Evolutionary conservation across 2,329 filamentous ascomycete species (phyloP).

Genomic region (Fusarium sublunatum): DNA sequence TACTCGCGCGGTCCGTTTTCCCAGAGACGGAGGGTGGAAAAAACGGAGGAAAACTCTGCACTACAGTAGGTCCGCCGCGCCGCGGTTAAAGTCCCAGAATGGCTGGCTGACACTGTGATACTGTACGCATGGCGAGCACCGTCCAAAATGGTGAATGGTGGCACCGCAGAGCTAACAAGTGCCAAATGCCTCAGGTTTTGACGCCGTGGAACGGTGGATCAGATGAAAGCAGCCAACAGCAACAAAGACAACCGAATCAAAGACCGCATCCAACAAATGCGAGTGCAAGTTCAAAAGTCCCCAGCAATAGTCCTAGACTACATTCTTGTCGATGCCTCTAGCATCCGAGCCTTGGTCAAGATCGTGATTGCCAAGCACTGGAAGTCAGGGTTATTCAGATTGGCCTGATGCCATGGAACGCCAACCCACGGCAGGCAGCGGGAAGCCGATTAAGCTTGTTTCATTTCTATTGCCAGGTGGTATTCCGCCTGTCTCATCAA

Average conservation of each 20-base stretch:
- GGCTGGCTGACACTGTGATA: slow-evolving; percentile 30
- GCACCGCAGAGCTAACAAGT: slow-evolving; percentile 23
- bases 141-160: slow-evolving; percentile 35
- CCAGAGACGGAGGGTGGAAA: slow-evolving; percentile 22
- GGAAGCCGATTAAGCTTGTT: slow-evolving; percentile 41
- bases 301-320: background rate
- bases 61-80: slow-evolving; percentile 25
- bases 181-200: slow-evolving; percentile 36
- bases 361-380: slow-evolving; percentile 33
- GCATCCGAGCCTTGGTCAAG: background rate
- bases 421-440: slow-evolving; percentile 20
- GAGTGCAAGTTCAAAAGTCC: slow-evolving; percentile 10
- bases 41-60: slow-evolving; percentile 44
- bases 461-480: slow-evolving; percentile 23
- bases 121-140: slow-evolving; percentile 34
- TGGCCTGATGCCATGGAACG: slow-evolving; percentile 6
- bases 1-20: slow-evolving; percentile 29
- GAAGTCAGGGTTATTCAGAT: slow-evolving; percentile 14
- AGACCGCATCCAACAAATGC: no score
- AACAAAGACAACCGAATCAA: slow-evolving; percentile 9
- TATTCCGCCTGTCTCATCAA: slow-evolving; percentile 12
- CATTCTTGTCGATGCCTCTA: slow-evolving; percentile 1
- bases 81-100: slow-evolving; percentile 22
- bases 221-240: slow-evolving; percentile 19
- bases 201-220: slow-evolving; percentile 36